A percentile compares a stretch with the other conserved stretches of the same genome.
phyloP scores from a whole-genome alignment of 768 basidiomycete genomes.

The Cystofilobasidium bisporidii region DNA sequence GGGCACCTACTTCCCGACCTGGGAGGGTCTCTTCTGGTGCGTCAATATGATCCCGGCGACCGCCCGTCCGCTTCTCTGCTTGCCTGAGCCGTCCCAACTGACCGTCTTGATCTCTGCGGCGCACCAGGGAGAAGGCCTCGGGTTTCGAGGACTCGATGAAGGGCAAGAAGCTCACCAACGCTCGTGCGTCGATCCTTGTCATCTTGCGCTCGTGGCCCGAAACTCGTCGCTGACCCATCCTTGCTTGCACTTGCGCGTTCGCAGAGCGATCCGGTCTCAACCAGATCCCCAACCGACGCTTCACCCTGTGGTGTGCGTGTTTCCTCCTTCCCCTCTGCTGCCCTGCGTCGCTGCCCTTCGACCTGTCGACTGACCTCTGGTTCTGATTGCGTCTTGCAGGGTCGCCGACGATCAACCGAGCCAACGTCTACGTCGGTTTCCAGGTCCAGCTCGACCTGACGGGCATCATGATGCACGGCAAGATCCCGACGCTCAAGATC shows the following conservation, averaged over 20 bases:
- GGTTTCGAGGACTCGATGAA: slow-evolving; percentile 65
- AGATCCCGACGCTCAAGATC: slow-evolving; percentile 96
- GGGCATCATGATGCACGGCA: slow-evolving; percentile 94
- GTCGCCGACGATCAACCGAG: slow-evolving; percentile 95
- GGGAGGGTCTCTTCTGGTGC: slow-evolving; percentile 92
- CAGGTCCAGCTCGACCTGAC: slow-evolving; percentile 95
- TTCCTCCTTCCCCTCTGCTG: not conserved
- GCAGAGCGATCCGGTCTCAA: slow-evolving; percentile 60
- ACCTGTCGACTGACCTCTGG: too few species aligned
- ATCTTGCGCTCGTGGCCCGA: slow-evolving; percentile 26
- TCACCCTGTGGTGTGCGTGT: slow-evolving; percentile 53
- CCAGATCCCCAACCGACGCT: slow-evolving; percentile 31
- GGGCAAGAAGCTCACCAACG: slow-evolving; percentile 41
- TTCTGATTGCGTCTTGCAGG: slow-evolving; percentile 46
- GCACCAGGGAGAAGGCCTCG: slow-evolving; percentile 50
- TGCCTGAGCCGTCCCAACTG: not conserved
- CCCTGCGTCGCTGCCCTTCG: not conserved
- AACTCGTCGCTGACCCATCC: slow-evolving; percentile 60
- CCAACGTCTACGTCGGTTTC: slow-evolving; percentile 99
- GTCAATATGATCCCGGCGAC: too few species aligned
- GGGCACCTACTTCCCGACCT: slow-evolving; percentile 94
- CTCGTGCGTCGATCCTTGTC: not conserved
- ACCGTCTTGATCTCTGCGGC: not conserved
- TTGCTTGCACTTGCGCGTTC: too few species aligned
- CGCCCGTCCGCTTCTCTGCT: too few species aligned